These are phyloP conservation scores for Trypanosoma grayi DNA, from an alignment of 208 protist species.

Conservation along the genomic window DNA sequence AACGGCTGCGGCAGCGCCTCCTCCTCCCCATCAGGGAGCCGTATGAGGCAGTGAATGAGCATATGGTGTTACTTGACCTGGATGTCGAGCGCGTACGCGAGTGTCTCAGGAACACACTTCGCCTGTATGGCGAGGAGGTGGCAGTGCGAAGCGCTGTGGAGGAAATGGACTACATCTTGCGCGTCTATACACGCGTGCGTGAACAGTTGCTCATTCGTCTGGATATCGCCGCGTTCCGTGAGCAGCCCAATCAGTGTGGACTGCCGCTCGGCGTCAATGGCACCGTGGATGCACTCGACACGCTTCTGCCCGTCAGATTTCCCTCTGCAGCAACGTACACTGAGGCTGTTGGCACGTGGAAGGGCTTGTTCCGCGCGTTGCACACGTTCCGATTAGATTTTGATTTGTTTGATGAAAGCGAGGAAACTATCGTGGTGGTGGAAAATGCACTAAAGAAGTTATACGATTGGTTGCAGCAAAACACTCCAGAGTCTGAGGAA, in stretches of 20 bases:
- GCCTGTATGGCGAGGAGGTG: conserved; percentile 19
- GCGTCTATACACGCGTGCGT: conserved; percentile 19
- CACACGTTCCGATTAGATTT: conserved; percentile 20
- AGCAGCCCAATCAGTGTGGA: conserved; percentile 17
- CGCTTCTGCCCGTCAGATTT: not conserved
- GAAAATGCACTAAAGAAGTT: conserved; percentile 23
- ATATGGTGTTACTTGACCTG: conserved; percentile 22
- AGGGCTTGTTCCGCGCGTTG: conserved; percentile 13
- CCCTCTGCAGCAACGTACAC: not conserved
- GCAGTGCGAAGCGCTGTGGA: conserved; percentile 5
- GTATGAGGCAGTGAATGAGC: conserved; percentile 23
- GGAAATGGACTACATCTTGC: conserved; percentile 24
- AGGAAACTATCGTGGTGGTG: conserved; percentile 20
- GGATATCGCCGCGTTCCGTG: conserved; percentile 23
- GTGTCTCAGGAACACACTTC: conserved; percentile 11
- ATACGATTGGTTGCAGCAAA: conserved; percentile 7
- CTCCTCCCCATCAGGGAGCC: conserved; percentile 19
- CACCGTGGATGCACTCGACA: conserved; percentile 11
- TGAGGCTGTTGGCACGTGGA: conserved; percentile 13
- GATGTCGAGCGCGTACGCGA: conserved; percentile 21
- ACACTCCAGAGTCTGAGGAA: not conserved
- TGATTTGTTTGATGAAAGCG: conserved; percentile 30
- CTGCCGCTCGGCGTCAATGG: conserved; percentile 23
- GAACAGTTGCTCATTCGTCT: conserved; percentile 18
- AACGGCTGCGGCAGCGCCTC: conserved; percentile 17